These are phyloP conservation scores for Sclerotinia minor DNA, from an alignment of 2,329 filamentous ascomycete genomes.

Conservation along the genomic window DNA sequence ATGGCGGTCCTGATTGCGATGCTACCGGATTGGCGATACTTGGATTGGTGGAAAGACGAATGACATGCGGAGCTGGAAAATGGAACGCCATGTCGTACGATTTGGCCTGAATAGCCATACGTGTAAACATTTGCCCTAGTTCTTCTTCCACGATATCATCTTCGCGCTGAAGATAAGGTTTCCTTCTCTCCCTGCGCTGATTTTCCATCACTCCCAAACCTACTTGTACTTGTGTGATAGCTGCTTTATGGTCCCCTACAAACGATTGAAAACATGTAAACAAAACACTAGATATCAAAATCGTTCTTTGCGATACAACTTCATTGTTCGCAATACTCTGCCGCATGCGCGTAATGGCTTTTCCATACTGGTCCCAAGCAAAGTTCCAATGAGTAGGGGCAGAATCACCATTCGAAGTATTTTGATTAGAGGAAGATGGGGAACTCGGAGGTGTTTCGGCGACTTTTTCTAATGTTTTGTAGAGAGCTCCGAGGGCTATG, in stretches of 20 bases:
- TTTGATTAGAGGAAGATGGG: constrained; percentile 29
- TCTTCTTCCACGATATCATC: constrained; percentile 48
- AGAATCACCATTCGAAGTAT: constrained; percentile 41
- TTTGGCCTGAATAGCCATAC: constrained; percentile 64
- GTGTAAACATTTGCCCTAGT: constrained; percentile 62
- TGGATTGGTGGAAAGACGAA: constrained; percentile 49
- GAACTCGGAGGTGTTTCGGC: constrained; percentile 50
- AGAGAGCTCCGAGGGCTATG: constrained; percentile 64
- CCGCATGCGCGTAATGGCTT: constrained; percentile 54
- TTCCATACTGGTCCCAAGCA: constrained; percentile 60
- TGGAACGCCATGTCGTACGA: constrained; percentile 70
- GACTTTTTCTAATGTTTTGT: constrained; percentile 64
- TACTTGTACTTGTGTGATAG: constrained; percentile 61
- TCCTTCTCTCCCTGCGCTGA: constrained; percentile 49
- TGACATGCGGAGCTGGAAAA: constrained; percentile 62
- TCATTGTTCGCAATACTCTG: constrained; percentile 48
- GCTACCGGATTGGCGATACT: constrained; percentile 36
- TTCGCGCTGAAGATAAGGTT: constrained; percentile 34
- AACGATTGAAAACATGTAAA: constrained; percentile 70
- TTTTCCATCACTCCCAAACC: constrained; percentile 57
- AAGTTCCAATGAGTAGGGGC: constrained; percentile 58
- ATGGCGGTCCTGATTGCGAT: constrained; percentile 13
- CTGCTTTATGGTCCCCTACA: constrained; percentile 61
- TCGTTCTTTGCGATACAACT: constrained; percentile 50
- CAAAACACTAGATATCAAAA: constrained; percentile 64